Base-by-base conservation (phyloP, 2,329 filamentous ascomycete species). In the Celoporthe dispersa region DNA sequence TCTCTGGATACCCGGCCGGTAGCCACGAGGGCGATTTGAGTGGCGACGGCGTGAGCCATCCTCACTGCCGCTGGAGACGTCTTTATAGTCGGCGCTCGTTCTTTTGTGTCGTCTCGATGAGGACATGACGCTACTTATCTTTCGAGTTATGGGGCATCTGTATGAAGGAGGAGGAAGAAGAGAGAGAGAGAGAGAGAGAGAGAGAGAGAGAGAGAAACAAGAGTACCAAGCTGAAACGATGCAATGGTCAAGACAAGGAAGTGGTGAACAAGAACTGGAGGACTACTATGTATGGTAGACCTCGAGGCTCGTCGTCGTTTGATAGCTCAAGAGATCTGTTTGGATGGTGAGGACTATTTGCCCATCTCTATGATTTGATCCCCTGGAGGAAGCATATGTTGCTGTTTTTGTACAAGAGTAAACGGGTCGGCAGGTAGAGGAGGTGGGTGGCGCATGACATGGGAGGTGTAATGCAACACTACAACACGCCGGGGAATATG, bases 1-100 rank as follows among this genome's bases (percentile, higher is more conserved):
- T 41, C 69, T 68, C 31, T 69, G 51, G 9, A 71, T 3, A 2
- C 48, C 66, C 37, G 71, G 63, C 33, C 51, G 35, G 57, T 63
- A 64, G 19, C 64, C 62, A 37, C 64, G 71, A 4, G 61, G 64
- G 22, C 44, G 67, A n/a, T 51, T 61, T 11, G 70, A 72, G n/a
- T 37, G 61, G 8, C 8, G 66, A 35, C 51, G 57, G 19, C 14
- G 53, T 16, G 55, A 37, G 2, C 59, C 66, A 66, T 71, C 71
- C 3, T 69, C 66, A 59, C 70, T 72, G 66, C 68, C 68, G 44
- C 22, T n/a, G 16, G 64, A 48, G 55, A 48, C 55, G 48, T 70
- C 60, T 19, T 64, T 44, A 33, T 69, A 67, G 53, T 65, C 64
- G 39, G 53, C 64, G 53, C 31, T 70, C 33, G 35, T 68, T 37